Conservation (phyloP, 139 green algal species). For the Volvox reticuliferus region DNA sequence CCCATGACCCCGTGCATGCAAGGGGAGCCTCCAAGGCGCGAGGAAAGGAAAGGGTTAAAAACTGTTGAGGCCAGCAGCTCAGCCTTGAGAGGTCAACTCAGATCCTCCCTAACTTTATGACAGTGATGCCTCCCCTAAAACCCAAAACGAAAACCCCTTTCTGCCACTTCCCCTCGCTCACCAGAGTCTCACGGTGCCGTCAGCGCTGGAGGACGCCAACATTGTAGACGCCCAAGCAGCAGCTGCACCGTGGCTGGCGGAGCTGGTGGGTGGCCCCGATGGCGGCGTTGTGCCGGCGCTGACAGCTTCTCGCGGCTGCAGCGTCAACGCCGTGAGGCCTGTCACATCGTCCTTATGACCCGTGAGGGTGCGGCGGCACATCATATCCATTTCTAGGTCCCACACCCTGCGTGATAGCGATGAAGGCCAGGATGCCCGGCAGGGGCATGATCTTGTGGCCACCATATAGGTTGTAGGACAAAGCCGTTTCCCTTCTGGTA, state of each 20-base stretch:
- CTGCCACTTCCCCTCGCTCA: neutral
- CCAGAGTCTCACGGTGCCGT: slow-evolving; percentile 89
- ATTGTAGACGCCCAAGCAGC: slow-evolving; percentile 24
- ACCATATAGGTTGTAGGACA: too few relatives aligned
- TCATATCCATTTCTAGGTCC: slow-evolving; percentile 87
- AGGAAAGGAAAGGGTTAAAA: too few relatives aligned
- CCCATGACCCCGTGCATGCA: too few relatives aligned
- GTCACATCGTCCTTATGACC: slow-evolving; percentile 91
- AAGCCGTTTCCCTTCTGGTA: too few relatives aligned
- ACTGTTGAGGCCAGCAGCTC: too few relatives aligned
- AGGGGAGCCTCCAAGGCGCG: too few relatives aligned
- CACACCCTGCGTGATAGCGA: slow-evolving; percentile 71
- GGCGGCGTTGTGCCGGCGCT: neutral
- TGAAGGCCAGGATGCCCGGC: too few relatives aligned
- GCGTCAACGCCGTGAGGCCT: slow-evolving; percentile 62
- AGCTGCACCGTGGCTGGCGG: neutral
- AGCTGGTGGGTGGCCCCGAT: neutral
- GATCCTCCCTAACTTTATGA: too few relatives aligned
- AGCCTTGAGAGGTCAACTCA: too few relatives aligned
- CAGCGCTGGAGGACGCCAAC: slow-evolving; percentile 78
- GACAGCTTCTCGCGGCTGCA: neutral
- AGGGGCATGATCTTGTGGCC: too few relatives aligned
- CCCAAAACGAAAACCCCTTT: neutral
- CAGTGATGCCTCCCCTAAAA: too few relatives aligned
- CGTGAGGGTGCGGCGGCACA: slow-evolving; percentile 86